Percentiles rank a stretch among this genome's conserved stretches.
Evolutionary conservation across 148 eudicot species (phyloP).

Genomic region (Dianthus caryophyllus): DNA sequence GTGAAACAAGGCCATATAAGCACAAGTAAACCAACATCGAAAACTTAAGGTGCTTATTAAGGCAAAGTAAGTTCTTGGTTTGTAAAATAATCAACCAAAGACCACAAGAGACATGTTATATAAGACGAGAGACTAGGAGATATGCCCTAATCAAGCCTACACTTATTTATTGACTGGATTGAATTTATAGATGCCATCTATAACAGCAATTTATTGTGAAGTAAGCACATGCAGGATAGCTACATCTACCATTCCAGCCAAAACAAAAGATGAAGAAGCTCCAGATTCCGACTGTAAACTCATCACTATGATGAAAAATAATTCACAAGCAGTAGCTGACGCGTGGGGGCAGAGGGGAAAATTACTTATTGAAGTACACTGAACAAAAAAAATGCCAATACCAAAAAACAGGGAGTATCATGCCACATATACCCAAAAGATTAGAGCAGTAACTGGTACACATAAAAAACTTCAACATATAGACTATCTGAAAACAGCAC

Average conservation of each 20-base stretch:
- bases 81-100: not conserved
- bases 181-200: not conserved
- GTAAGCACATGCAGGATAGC: not conserved
- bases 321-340: not conserved
- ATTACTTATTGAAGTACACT: not conserved
- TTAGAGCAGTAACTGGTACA: not conserved
- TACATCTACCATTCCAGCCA: not conserved
- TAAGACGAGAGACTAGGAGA: not conserved
- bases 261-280: not conserved
- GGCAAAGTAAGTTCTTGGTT: not conserved
- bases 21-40: slow-evolving; percentile 10
- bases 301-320: not conserved
- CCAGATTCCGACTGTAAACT: not conserved
- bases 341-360: too few relatives aligned
- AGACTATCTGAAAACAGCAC: slow-evolving; percentile 16
- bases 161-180: not conserved
- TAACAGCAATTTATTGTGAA: not conserved
- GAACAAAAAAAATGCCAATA: not conserved
- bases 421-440: not conserved
- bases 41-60: slow-evolving; percentile 10
- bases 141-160: not conserved
- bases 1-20: slow-evolving; percentile 6
- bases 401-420: not conserved
- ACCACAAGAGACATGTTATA: not conserved
- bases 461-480: not conserved